phyloP scores from a whole-genome alignment of 768 basidiomycete species.

The Phylloporus sp. region DNA sequence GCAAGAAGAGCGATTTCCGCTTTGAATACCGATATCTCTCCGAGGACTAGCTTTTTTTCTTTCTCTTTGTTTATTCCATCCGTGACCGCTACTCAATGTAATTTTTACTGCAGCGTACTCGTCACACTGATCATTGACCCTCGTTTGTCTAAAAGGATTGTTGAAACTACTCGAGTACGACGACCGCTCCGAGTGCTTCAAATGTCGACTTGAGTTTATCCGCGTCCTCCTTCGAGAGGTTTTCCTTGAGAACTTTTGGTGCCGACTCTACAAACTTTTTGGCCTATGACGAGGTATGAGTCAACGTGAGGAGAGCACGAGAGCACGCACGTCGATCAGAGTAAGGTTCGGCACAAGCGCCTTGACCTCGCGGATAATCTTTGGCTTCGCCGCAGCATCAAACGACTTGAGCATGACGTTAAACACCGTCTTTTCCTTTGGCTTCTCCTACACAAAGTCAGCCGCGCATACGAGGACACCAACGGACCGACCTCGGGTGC shows the following conservation, averaged over 20 bases:
- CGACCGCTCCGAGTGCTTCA: constrained; percentile 82
- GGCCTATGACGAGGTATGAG: constrained; percentile 54
- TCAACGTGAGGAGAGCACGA: background rate
- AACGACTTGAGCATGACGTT: constrained; percentile 94
- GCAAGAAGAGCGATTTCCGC: constrained; percentile 97
- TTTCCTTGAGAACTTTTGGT: constrained; percentile 92
- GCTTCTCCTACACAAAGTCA: constrained; percentile 64
- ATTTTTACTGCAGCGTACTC: constrained; percentile 21
- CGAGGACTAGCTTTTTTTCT: constrained; percentile 48
- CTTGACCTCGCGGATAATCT: constrained; percentile 98
- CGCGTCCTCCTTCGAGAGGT: constrained; percentile 92
- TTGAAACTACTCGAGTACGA: constrained; percentile 70
- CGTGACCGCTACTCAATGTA: constrained; percentile 21
- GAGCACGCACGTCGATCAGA: constrained; percentile 81
- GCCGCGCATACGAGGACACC: background rate
- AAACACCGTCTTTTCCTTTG: constrained; percentile 98
- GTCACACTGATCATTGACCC: constrained; percentile 13
- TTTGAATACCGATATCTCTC: constrained; percentile 95
- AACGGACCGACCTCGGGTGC: constrained; percentile 53
- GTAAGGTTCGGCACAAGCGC: constrained; percentile 93
- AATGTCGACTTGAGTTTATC: constrained; percentile 94
- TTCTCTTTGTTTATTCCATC: constrained; percentile 2
- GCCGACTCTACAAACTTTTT: constrained; percentile 98
- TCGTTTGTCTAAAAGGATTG: constrained; percentile 13
- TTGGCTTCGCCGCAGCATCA: constrained; percentile 87